These are phyloP conservation scores for Trichoderma sp. DNA, from an alignment of 2,329 filamentous ascomycete genomes.

Conservation along the genomic window DNA sequence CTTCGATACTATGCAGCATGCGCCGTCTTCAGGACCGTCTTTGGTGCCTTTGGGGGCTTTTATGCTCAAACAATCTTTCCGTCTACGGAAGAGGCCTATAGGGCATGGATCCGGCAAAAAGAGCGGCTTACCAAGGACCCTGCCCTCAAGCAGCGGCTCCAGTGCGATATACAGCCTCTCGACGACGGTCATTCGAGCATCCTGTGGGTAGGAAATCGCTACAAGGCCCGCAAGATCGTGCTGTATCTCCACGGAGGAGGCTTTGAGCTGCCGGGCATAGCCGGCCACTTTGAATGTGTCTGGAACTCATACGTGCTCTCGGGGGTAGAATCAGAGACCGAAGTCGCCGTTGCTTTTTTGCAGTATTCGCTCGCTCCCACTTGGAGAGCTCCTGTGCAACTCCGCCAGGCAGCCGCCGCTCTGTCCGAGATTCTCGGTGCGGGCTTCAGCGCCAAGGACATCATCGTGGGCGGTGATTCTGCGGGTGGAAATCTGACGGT, in stretches of 20 bases:
- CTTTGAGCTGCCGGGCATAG: constrained; percentile 29
- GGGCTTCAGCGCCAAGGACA: constrained; percentile 36
- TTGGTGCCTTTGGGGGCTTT: constrained; percentile 29
- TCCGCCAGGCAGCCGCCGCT: constrained; percentile 38
- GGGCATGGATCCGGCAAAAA: constrained; percentile 31
- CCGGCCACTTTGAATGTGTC: constrained; percentile 34
- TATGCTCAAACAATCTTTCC: constrained; percentile 31
- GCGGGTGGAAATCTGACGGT: constrained; percentile 41
- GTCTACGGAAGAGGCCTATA: constrained; percentile 30
- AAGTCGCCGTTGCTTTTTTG: constrained; percentile 38
- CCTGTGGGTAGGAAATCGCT: constrained; percentile 35
- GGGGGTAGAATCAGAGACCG: constrained; percentile 28
- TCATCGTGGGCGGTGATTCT: constrained; percentile 43
- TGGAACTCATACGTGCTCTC: constrained; percentile 33
- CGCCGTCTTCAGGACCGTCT: constrained; percentile 27
- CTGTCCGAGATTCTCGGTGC: constrained; percentile 35
- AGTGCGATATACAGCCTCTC: constrained; percentile 29
- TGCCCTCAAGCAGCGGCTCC: constrained; percentile 26
- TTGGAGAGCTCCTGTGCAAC: constrained; percentile 37
- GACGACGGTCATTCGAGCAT: constrained; percentile 28
- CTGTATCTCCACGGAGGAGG: constrained; percentile 38
- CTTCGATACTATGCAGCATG: constrained; percentile 26
- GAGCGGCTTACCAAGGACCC: constrained; percentile 16
- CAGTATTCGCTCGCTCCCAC: constrained; percentile 40
- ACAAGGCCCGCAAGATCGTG: constrained; percentile 34